Percentiles rank a stretch among this genome's conserved stretches.
Evolutionary conservation across 2,329 filamentous ascomycete genomes (phyloP).

Genomic region (Talaromyces sp.): DNA sequence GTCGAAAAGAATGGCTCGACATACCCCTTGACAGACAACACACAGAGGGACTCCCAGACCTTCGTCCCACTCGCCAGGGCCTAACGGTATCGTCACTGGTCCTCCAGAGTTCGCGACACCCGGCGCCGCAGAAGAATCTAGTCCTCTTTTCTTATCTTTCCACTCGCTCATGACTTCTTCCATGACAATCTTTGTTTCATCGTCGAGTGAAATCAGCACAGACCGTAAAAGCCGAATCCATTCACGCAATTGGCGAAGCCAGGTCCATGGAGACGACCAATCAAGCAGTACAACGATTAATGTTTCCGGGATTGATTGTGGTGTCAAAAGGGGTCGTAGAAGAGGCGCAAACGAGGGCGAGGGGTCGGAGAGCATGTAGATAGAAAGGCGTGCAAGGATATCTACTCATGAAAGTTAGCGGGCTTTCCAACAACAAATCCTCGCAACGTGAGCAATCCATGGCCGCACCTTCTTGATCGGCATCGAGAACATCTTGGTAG

Average conservation of each 20-base stretch:
- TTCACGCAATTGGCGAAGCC: constrained; percentile 79
- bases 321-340: constrained; percentile 75
- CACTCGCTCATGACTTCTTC: constrained; percentile 78
- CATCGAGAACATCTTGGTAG: constrained; percentile 89
- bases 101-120: constrained; percentile 56
- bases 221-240: constrained; percentile 82
- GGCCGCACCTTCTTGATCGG: constrained; percentile 75
- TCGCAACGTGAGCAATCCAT: background rate
- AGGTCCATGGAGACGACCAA: constrained; percentile 90
- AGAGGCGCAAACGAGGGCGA: constrained; percentile 77
- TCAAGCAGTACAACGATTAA: constrained; percentile 88
- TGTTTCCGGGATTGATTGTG: constrained; percentile 77
- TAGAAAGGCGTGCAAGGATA: constrained; percentile 79
- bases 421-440: background rate
- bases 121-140: constrained; percentile 41
- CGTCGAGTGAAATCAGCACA: constrained; percentile 66
- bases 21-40: constrained; percentile 90
- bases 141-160: constrained; percentile 67
- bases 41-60: constrained; percentile 79
- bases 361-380: constrained; percentile 82
- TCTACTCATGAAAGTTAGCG: constrained; percentile 47
- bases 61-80: constrained; percentile 90
- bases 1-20: constrained; percentile 26
- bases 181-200: constrained; percentile 74
- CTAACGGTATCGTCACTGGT: constrained; percentile 68